Evolutionary conservation across 192 early-diverging fungal species (phyloP).

Genomic region (Phycomyces blakesleeanus): DNA sequence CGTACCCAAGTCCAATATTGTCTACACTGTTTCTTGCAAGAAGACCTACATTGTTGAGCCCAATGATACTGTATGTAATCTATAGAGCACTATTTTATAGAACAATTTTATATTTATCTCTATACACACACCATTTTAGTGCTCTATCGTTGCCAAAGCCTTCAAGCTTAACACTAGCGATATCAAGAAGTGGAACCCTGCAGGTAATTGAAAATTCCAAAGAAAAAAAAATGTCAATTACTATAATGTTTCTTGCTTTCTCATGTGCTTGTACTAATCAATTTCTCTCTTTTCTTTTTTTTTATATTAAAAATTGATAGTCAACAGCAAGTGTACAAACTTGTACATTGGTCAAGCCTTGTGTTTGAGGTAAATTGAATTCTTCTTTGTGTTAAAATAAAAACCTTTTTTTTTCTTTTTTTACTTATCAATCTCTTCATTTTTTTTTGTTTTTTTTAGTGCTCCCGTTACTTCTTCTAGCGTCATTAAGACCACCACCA

Average conservation of each 20-base stretch:
- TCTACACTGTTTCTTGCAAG: constrained; percentile 11
- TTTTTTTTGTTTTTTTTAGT: neutral
- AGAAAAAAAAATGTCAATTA: neutral
- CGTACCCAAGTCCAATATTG: constrained; percentile 1
- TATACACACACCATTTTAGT: constrained; percentile 6
- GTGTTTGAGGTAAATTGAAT: constrained; percentile 21
- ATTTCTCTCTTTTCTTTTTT: neutral
- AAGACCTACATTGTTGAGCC: constrained; percentile 16
- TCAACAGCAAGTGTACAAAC: constrained; percentile 24
- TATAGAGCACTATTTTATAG: too few species aligned
- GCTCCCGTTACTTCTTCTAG: constrained; percentile 6
- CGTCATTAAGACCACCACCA: neutral
- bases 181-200: constrained; percentile 26
- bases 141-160: constrained; percentile 8
- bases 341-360: constrained; percentile 25
- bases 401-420: neutral
- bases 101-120: too few species aligned
- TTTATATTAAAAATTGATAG: neutral
- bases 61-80: constrained; percentile 16
- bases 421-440: too few species aligned
- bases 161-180: constrained; percentile 6
- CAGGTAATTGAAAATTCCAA: constrained; percentile 12
- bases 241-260: neutral
- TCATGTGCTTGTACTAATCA: neutral
- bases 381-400: neutral